phyloP scores from a whole-genome alignment of 306 rosid genomes.

The Vicia sativa region DNA sequence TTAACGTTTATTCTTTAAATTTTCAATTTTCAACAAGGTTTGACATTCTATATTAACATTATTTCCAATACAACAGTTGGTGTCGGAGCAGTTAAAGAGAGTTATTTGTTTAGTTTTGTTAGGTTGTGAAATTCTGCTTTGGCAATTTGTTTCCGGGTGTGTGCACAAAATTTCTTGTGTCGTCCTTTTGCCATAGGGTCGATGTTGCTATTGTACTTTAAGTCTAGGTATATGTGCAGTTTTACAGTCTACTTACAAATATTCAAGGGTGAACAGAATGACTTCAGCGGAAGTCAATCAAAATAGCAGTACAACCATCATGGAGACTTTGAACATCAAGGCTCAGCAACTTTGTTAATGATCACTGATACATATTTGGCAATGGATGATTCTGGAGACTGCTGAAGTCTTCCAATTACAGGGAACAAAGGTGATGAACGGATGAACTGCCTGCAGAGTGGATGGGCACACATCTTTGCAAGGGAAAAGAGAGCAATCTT shows the following conservation, averaged over 20 bases:
- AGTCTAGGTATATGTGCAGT: neutral
- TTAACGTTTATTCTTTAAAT: no score
- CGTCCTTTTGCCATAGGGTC: no score
- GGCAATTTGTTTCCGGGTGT: no score
- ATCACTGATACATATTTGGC: constrained; percentile 70
- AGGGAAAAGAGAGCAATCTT: constrained; percentile 89
- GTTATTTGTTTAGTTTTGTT: no score
- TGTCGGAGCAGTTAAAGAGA: no score
- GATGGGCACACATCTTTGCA: constrained; percentile 92
- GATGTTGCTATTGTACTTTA: no score
- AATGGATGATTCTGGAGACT: constrained; percentile 79
- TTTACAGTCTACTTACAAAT: constrained; percentile 17
- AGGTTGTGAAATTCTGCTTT: no score
- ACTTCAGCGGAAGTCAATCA: constrained; percentile 34
- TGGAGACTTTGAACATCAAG: constrained; percentile 41
- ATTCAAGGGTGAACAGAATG: neutral
- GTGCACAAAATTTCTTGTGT: no score
- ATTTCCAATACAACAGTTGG: no score
- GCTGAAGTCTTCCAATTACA: constrained; percentile 69
- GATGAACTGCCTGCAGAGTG: constrained; percentile 75
- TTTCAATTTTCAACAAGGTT: no score
- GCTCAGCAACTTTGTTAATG: constrained; percentile 63
- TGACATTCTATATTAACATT: no score
- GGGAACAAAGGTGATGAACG: constrained; percentile 79
- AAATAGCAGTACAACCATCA: constrained; percentile 10